phyloP scores from a whole-genome alignment of 2,329 filamentous ascomycete species.

The Claviceps purpurea region DNA sequence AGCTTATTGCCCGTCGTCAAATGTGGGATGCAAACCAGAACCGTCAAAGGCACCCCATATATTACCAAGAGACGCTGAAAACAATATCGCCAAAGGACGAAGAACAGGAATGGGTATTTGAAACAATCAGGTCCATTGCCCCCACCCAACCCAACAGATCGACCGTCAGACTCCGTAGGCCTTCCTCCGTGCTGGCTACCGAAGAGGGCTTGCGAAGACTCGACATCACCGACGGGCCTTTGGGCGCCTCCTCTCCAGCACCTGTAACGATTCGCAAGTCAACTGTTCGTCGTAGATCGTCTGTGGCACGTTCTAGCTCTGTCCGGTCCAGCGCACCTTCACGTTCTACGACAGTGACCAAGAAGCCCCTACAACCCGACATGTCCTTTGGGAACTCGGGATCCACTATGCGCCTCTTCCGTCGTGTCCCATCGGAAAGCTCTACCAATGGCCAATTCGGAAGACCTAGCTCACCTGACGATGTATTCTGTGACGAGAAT shows the following conservation, averaged over 20 bases:
- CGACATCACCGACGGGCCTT: slow-evolving; percentile 46
- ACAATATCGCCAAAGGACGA: slow-evolving; percentile 54
- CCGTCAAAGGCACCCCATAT: slow-evolving; percentile 58
- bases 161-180: slow-evolving; percentile 37
- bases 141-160: slow-evolving; percentile 33
- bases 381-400: slow-evolving; percentile 89
- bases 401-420: slow-evolving; percentile 84
- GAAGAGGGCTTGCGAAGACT: slow-evolving; percentile 48
- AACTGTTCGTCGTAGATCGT: slow-evolving; percentile 38
- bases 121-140: slow-evolving; percentile 68
- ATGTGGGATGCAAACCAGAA: slow-evolving; percentile 66
- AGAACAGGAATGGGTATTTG: slow-evolving; percentile 87
- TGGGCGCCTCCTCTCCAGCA: slow-evolving; percentile 41
- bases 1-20: slow-evolving; percentile 72
- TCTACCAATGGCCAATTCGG: slow-evolving; percentile 30
- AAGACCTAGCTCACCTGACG: slow-evolving; percentile 23
- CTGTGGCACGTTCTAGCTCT: slow-evolving; percentile 23
- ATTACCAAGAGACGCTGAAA: slow-evolving; percentile 86
- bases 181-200: slow-evolving; percentile 42
- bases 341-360: slow-evolving; percentile 33
- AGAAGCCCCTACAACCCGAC: slow-evolving; percentile 74
- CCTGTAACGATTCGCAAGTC: slow-evolving; percentile 45
- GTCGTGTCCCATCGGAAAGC: slow-evolving; percentile 64
- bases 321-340: slow-evolving; percentile 28
- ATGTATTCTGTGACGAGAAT: slow-evolving; percentile 49